Conservation (phyloP, 2,329 filamentous ascomycete species). For the Lachnellula hyalina region DNA sequence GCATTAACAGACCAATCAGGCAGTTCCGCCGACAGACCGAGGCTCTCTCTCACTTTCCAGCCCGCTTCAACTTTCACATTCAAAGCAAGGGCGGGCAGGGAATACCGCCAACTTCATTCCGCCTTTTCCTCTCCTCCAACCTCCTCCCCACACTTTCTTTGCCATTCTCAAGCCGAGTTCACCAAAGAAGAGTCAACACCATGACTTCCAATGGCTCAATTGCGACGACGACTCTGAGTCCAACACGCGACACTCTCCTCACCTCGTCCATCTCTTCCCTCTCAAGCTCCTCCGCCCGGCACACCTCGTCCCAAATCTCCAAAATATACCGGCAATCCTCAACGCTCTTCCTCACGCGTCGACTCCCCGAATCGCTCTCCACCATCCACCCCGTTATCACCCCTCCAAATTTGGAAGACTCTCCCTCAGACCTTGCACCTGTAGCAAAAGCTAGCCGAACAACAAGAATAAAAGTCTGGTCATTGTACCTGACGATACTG, state of each 20-base stretch:
- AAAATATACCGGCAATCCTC: conserved; percentile 93
- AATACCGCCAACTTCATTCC: conserved; percentile 20
- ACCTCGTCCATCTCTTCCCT: conserved; percentile 67
- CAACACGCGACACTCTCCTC: conserved; percentile 41
- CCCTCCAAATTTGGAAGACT: conserved; percentile 36
- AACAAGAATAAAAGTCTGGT: conserved; percentile 93
- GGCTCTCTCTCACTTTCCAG: conserved; percentile 8
- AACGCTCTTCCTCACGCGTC: conserved; percentile 89
- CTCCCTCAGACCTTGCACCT: conserved; percentile 47
- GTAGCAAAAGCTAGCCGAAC: conserved; percentile 74
- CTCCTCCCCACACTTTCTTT: conserved; percentile 5
- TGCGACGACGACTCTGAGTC: conserved; percentile 24
- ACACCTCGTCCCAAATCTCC: conserved; percentile 67
- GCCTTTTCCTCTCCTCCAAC: background rate
- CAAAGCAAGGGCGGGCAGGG: background rate
- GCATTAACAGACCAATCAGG: background rate
- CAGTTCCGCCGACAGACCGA: conserved; percentile 8
- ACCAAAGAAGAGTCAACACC: conserved; percentile 6
- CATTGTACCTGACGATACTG: conserved; percentile 87
- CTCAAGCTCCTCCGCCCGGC: conserved; percentile 56
- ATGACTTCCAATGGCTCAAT: conserved; percentile 27
- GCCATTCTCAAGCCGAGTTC: conserved; percentile 6
- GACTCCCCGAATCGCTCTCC: conserved; percentile 81
- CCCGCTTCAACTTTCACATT: conserved; percentile 7
- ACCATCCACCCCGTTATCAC: conserved; percentile 79